A percentile compares a stretch with the other conserved stretches of the same genome.
phyloP scores from a whole-genome alignment of 345 rosid genomes.

The Rhodomyrtus tomentosa region DNA sequence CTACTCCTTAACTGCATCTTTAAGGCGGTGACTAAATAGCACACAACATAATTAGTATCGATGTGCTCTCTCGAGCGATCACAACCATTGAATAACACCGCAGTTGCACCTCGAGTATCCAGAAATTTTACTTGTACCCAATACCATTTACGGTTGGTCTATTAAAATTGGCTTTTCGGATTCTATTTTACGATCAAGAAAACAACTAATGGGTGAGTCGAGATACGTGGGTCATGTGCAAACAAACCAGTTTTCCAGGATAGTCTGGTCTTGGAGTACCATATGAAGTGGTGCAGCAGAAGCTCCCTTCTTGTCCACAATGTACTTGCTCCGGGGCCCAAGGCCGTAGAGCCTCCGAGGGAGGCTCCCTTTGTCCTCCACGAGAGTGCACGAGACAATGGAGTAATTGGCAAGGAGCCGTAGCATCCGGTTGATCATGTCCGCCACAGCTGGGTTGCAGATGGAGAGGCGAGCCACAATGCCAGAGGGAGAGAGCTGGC shows the following conservation, averaged over 20 bases:
- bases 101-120: too few relatives aligned
- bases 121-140: neutral
- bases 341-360: neutral
- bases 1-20: too few relatives aligned
- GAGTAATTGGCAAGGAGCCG: neutral
- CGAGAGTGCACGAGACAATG: neutral
- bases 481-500: neutral
- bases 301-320: neutral
- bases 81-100: too few relatives aligned
- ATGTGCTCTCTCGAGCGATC: too few relatives aligned
- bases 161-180: neutral
- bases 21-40: too few relatives aligned
- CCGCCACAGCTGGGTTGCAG: neutral
- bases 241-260: neutral
- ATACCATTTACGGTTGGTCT: neutral
- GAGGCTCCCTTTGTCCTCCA: neutral
- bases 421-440: neutral
- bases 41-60: too few relatives aligned
- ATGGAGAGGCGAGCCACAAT: neutral
- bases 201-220: conserved; percentile 18
- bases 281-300: neutral
- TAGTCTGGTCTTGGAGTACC: neutral
- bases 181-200: neutral
- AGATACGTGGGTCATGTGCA: neutral
- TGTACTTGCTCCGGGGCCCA: neutral